Conservation (phyloP, 2,329 filamentous ascomycete species). For the Didymella exigua region DNA sequence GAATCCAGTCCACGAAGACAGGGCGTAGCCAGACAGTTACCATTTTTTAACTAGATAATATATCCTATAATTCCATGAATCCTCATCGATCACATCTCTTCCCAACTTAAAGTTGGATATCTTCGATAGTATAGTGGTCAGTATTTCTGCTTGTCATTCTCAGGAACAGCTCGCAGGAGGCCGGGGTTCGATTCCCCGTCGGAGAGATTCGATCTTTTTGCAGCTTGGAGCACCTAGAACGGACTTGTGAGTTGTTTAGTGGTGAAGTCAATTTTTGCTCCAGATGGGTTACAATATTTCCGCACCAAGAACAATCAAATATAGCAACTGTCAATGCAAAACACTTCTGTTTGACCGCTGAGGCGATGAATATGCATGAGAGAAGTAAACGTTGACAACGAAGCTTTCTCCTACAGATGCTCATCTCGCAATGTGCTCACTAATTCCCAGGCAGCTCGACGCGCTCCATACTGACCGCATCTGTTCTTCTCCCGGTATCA, state of each 20-base stretch:
- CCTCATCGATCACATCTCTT: too few species aligned
- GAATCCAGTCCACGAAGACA: background rate
- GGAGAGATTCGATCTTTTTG: constrained; percentile 10
- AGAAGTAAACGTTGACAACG: too few species aligned
- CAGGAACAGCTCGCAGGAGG: background rate
- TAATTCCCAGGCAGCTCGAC: background rate
- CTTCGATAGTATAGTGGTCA: constrained; percentile 20
- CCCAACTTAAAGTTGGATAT: constrained; percentile 15
- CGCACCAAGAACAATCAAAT: too few species aligned
- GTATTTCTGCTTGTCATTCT: constrained; percentile 18
- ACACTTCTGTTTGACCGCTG: too few species aligned
- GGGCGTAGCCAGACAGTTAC: background rate
- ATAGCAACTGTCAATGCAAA: too few species aligned
- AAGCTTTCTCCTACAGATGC: too few species aligned
- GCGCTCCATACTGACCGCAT: background rate
- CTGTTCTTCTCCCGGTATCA: background rate
- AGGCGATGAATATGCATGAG: too few species aligned
- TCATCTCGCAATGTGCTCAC: background rate
- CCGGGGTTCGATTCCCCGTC: constrained; percentile 22
- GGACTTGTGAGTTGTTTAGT: too few species aligned
- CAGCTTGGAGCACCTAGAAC: too few species aligned
- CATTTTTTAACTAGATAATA: background rate
- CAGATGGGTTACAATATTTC: too few species aligned
- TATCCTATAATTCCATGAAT: too few species aligned
- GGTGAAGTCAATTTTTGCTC: too few species aligned